Evolutionary conservation across 495 filamentous ascomycete genomes (phyloP), one percentile per base, ranked within the genome.

Genomic region (Barbatosphaeria neglecta): DNA sequence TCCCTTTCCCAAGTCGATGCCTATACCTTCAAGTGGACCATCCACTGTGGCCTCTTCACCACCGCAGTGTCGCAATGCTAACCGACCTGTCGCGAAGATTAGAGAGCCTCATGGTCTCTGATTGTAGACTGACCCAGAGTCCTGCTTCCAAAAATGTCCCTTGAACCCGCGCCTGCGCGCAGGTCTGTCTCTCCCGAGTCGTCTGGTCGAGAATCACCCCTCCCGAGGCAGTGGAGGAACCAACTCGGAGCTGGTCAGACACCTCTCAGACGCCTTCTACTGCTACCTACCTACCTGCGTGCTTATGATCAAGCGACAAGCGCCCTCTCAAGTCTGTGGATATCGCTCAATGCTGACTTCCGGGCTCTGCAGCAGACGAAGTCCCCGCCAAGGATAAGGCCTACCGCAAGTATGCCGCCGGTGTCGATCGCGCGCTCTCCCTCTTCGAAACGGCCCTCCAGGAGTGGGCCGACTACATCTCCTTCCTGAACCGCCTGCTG

Each of bases 381-480:
- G 61, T 72, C 38, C 69, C 80, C 18, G 81, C 75, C 50, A 93
- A 92, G 64, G 90, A 98, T 66, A 95, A 94, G 65, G 76, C 78
- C 52, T 93, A 87, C 58, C 86, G 90, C 50, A 80, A 87, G 54
- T 99, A 95, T 81, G 87, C 87, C 20, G 83, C 83, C 33, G 81
- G 79, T 43, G 81, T 99, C 46, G 89, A 96, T 58, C 75, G 89
- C 61, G 86, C 89, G 33, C 73, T 99, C 51, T 81, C 86, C 22
- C 68, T 94, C 22, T 99, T 96, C 66, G 92, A 99, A 65, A 89
- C 83, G 18, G 80, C 87, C 41, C 70, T 95, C 51, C 87, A 96
- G 64, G 92, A 97, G 78, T 99, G 92, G 92, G 90, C 93, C 27
- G 92, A 99, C 62, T 99, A 99, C 59, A 97, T 99, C 59, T 94